Evolutionary conservation across 257 asterid genomes (phyloP).

Genomic region (Solanum arcanum): DNA sequence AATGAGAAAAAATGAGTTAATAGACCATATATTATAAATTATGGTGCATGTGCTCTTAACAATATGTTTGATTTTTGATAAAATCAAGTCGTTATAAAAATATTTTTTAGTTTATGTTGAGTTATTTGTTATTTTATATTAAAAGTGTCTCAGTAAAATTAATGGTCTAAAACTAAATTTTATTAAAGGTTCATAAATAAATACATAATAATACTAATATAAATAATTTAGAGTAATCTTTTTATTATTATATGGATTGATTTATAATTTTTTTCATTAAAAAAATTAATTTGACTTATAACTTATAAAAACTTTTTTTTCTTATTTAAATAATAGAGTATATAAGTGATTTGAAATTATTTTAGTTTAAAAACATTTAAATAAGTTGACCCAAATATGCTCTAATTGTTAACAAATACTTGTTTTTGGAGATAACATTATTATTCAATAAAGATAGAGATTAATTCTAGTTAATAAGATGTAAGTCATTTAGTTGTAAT

Average conservation of each 20-base stretch:
- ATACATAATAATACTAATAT: neutral
- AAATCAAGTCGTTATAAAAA: too few species aligned
- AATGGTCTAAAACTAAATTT: too few species aligned
- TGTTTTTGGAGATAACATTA: neutral
- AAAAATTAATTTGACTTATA: neutral
- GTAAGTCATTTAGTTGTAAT: neutral
- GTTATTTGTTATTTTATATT: neutral
- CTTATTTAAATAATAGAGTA: neutral
- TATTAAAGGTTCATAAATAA: too few species aligned
- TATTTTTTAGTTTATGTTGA: too few species aligned
- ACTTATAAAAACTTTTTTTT: neutral
- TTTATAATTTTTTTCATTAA: too few species aligned
- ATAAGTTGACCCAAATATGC: too few species aligned
- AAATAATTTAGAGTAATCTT: neutral
- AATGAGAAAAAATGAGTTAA: too few species aligned
- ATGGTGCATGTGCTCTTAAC: neutral
- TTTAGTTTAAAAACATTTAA: too few species aligned
- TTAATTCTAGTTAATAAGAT: neutral
- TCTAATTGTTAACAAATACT: neutral
- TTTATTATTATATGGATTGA: neutral
- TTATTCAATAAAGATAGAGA: neutral
- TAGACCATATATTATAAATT: neutral
- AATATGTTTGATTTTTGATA: neutral
- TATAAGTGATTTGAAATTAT: neutral
- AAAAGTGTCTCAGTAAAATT: too few species aligned